Conservation (phyloP, 805 yeast species). For the Zygotorulaspora chibaensis region DNA sequence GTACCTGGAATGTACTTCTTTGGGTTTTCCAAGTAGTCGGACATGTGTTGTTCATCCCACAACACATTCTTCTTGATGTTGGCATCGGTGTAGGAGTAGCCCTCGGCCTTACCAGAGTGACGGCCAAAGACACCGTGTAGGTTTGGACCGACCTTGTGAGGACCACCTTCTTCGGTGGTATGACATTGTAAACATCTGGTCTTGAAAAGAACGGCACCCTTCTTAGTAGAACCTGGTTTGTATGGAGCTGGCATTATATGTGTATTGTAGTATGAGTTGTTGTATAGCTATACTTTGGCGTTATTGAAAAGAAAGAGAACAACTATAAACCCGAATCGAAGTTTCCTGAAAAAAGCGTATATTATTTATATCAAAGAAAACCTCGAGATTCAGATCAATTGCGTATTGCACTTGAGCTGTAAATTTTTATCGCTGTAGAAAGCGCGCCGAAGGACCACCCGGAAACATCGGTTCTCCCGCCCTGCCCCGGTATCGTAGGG, state of each 20-base stretch:
- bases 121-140: constrained; percentile 94
- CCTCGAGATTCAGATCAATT: neutral
- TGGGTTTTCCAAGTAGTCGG: constrained; percentile 97
- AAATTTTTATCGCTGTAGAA: neutral
- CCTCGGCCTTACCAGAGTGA: constrained; percentile 84
- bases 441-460: constrained; percentile 1
- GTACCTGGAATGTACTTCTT: constrained; percentile 99
- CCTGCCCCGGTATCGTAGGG: neutral
- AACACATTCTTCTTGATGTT: constrained; percentile 91
- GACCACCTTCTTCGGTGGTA: constrained; percentile 93
- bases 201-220: constrained; percentile 98
- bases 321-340: no score
- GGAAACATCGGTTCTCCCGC: constrained; percentile 14
- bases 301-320: no score
- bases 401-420: neutral
- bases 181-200: constrained; percentile 99
- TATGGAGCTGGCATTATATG: constrained; percentile 25
- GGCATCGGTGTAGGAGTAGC: constrained; percentile 96
- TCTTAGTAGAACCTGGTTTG: constrained; percentile 62
- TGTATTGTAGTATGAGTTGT: neutral
- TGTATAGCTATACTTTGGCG: neutral
- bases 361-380: neutral
- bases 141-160: constrained; percentile 99
- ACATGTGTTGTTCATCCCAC: constrained; percentile 86
- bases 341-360: neutral